These are phyloP conservation scores for Parafenestella ontariensis DNA, from an alignment of 2,329 filamentous ascomycete genomes.

Conservation along the genomic window DNA sequence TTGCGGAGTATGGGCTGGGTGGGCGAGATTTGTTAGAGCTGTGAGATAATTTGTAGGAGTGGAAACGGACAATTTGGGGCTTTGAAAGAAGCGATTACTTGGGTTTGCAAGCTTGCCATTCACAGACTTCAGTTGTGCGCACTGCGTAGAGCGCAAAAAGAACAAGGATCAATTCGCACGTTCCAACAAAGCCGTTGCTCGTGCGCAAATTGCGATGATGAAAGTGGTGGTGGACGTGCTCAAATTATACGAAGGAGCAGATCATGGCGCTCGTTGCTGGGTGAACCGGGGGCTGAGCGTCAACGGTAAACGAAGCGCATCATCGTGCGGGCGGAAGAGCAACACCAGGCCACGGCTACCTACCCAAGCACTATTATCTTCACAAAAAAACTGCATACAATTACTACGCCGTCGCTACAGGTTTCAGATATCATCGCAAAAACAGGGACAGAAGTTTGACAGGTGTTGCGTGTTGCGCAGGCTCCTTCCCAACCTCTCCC, in stretches of 20 bases:
- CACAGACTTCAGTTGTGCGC: background rate
- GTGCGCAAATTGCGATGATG: background rate
- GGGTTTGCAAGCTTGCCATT: too few species aligned
- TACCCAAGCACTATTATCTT: background rate
- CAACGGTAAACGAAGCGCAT: constrained; percentile 8
- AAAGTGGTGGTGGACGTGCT: constrained; percentile 11
- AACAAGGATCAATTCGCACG: too few species aligned
- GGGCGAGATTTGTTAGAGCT: background rate
- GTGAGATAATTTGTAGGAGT: background rate
- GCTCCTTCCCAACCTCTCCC: constrained; percentile 25
- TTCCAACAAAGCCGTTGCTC: too few species aligned
- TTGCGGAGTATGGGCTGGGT: constrained; percentile 36
- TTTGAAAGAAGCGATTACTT: too few species aligned
- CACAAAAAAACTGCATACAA: background rate
- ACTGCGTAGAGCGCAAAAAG: too few species aligned
- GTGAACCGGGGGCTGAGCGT: constrained; percentile 16
- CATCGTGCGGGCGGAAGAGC: constrained; percentile 2
- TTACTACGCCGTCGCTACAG: background rate
- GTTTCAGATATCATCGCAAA: constrained; percentile 7
- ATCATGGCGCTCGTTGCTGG: constrained; percentile 14
- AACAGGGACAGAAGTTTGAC: constrained; percentile 8
- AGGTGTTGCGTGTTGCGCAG: constrained; percentile 9
- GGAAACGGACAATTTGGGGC: too few species aligned
- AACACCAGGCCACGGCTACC: background rate
- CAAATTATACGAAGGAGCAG: background rate